phyloP scores from a whole-genome alignment of 768 basidiomycete genomes.

The Trametes cingulata region DNA sequence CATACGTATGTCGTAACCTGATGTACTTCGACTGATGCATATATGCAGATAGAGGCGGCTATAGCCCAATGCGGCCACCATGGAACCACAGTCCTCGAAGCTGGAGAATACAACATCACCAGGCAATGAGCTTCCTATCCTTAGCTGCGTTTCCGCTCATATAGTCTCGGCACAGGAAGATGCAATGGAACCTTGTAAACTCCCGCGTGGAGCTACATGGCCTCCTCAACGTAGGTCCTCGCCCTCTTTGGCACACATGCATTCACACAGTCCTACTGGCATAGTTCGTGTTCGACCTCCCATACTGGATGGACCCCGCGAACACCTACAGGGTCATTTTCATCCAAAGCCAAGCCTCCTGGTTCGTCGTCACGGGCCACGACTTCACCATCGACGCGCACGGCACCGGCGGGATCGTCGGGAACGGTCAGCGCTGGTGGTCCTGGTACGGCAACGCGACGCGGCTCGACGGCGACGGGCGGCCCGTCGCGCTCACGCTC shows the following conservation, averaged over 20 bases:
- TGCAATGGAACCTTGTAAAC: constrained; percentile 51
- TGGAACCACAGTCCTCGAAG: constrained; percentile 46
- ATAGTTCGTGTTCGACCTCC: constrained; percentile 54
- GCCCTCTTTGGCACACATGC: neutral
- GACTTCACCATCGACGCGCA: constrained; percentile 59
- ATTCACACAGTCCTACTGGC: neutral
- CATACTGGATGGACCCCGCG: constrained; percentile 55
- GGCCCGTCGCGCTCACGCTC: constrained; percentile 56
- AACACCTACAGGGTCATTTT: constrained; percentile 64
- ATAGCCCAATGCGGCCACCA: constrained; percentile 50
- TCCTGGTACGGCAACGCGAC: constrained; percentile 49
- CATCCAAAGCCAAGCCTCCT: constrained; percentile 64
- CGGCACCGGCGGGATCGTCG: constrained; percentile 55
- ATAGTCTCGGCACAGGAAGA: constrained; percentile 39
- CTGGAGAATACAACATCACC: constrained; percentile 53
- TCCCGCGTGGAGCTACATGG: constrained; percentile 45
- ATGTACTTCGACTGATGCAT: neutral
- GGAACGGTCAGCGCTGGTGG: constrained; percentile 67
- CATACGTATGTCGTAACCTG: neutral
- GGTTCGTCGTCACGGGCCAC: constrained; percentile 60
- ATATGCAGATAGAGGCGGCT: constrained; percentile 46
- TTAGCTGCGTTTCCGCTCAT: neutral
- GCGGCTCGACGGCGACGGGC: constrained; percentile 55
- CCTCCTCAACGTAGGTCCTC: constrained; percentile 42
- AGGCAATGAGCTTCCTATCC: constrained; percentile 33